A percentile compares a stretch with the other conserved stretches of the same genome.
These are phyloP conservation scores for Kazachstania africana DNA, from an alignment of 805 yeast genomes.

Conservation along the genomic window DNA sequence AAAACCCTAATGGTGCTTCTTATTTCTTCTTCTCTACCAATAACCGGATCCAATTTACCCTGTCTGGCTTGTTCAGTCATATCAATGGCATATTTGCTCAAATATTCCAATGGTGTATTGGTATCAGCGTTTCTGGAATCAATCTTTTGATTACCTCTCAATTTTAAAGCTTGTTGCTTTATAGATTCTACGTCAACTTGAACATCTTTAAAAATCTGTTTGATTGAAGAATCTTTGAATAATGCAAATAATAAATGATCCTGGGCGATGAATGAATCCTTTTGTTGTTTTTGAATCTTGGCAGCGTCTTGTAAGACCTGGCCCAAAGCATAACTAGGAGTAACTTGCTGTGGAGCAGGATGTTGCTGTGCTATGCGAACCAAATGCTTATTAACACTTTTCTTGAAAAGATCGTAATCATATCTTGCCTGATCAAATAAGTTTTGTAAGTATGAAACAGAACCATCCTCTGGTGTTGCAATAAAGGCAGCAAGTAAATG, in stretches of 20 bases:
- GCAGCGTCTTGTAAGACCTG: slow-evolving; percentile 63
- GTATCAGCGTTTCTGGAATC: slow-evolving; percentile 93
- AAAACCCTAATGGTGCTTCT: slow-evolving; percentile 88
- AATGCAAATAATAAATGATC: slow-evolving; percentile 84
- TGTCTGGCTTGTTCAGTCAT: slow-evolving; percentile 86
- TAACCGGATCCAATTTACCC: slow-evolving; percentile 95
- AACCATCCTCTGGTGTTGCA: slow-evolving; percentile 41
- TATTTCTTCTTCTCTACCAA: slow-evolving; percentile 97
- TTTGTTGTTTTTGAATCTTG: slow-evolving; percentile 74
- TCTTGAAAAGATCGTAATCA: slow-evolving; percentile 73
- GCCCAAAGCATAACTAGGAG: slow-evolving; percentile 66
- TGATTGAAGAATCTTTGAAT: slow-evolving; percentile 63
- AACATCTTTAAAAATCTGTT: slow-evolving; percentile 61
- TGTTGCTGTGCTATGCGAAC: slow-evolving; percentile 78
- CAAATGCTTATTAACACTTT: slow-evolving; percentile 67
- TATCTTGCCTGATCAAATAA: slow-evolving; percentile 75
- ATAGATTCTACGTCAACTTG: slow-evolving; percentile 57
- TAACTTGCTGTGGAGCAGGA: slow-evolving; percentile 78
- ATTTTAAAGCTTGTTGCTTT: slow-evolving; percentile 62
- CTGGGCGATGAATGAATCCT: slow-evolving; percentile 85
- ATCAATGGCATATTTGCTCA: slow-evolving; percentile 84
- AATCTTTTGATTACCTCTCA: slow-evolving; percentile 85
- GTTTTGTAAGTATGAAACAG: slow-evolving; percentile 62
- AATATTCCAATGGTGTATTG: slow-evolving; percentile 69
- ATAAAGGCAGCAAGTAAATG: slow-evolving; percentile 90